phyloP scores from a whole-genome alignment of 345 rosid genomes.

The Rhodomyrtus tomentosa region DNA sequence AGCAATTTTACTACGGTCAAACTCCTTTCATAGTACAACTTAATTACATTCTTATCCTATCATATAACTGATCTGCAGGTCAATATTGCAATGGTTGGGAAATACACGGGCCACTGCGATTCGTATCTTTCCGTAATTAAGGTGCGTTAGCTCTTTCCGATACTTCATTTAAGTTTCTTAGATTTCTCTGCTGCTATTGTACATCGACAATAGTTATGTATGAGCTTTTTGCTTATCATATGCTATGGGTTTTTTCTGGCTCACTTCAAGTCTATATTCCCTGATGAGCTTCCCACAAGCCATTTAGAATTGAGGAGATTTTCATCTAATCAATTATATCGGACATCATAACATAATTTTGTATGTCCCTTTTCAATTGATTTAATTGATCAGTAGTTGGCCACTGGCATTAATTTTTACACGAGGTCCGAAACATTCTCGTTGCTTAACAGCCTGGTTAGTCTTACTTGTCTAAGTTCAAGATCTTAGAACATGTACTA shows the following conservation, averaged over 20 bases:
- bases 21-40: neutral
- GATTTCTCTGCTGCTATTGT: neutral
- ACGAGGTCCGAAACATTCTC: neutral
- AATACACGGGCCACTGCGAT: slow-evolving; percentile 85
- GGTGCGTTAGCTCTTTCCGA: slow-evolving; percentile 21
- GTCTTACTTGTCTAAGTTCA: neutral
- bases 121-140: slow-evolving; percentile 78
- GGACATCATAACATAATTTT: neutral
- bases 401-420: neutral
- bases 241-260: neutral
- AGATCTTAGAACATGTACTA: neutral
- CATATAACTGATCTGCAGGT: slow-evolving; percentile 36
- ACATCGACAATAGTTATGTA: neutral
- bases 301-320: neutral
- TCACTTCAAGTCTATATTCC: neutral
- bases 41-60: slow-evolving; percentile 4
- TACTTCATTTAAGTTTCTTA: neutral
- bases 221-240: neutral
- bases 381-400: neutral
- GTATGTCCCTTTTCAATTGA: neutral
- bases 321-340: neutral
- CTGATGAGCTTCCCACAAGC: neutral
- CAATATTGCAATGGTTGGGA: slow-evolving; percentile 90
- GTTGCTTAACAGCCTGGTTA: neutral
- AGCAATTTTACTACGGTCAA: neutral